Evolutionary conservation across 331 rosid species (phyloP).

Genomic region (Erythrophleum ivorense): DNA sequence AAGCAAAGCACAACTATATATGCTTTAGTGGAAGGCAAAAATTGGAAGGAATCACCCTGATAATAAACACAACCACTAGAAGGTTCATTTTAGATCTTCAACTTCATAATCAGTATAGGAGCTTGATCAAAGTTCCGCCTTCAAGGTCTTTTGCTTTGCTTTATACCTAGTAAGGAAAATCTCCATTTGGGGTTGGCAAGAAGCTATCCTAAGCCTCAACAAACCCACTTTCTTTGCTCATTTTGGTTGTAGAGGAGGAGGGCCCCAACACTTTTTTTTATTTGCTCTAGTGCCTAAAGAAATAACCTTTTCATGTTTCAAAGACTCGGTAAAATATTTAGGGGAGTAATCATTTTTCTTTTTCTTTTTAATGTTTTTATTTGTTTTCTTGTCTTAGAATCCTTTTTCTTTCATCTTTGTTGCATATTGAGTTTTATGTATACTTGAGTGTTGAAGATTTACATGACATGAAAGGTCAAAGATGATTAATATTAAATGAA

Average conservation of each 20-base stretch:
- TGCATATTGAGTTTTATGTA: neutral
- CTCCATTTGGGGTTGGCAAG: neutral
- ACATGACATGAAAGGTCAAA: constrained; percentile 9
- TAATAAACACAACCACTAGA: no score
- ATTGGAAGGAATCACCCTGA: no score
- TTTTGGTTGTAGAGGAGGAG: constrained; percentile 34
- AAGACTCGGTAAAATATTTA: constrained; percentile 29
- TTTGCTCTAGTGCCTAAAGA: neutral
- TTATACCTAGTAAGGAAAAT: neutral
- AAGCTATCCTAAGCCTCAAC: constrained; percentile 18
- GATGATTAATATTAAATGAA: constrained; percentile 9
- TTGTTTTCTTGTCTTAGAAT: neutral
- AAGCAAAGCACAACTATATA: no score
- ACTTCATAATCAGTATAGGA: constrained; percentile 16
- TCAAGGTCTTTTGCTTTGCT: constrained; percentile 1
- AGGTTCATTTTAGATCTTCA: neutral
- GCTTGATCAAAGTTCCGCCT: constrained; percentile 31
- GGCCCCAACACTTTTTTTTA: neutral
- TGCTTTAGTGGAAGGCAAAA: no score
- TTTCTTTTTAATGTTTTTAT: neutral
- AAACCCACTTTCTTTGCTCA: constrained; percentile 39
- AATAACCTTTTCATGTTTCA: constrained; percentile 30
- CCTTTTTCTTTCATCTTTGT: neutral
- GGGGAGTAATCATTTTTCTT: neutral
- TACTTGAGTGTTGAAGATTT: constrained; percentile 1